Conservation (phyloP, 2,329 filamentous ascomycete species). For the Sphaerulina populicola region DNA sequence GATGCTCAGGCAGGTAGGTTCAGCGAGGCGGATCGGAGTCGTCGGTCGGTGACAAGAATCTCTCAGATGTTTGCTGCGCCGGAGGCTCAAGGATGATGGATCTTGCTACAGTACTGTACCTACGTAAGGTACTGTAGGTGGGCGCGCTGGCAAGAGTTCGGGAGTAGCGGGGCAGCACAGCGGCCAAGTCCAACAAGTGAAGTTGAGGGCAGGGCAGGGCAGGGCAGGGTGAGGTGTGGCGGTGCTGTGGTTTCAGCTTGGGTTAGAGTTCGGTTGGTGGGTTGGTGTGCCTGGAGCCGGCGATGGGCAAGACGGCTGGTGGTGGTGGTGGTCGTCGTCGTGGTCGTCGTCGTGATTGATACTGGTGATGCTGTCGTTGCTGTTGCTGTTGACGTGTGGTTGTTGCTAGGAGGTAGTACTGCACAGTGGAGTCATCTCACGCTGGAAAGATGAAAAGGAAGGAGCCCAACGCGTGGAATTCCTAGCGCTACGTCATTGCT, state of each 20-base stretch:
- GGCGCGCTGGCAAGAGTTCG: neutral
- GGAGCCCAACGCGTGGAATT: neutral
- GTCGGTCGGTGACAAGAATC: neutral
- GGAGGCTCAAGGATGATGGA: neutral
- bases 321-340: neutral
- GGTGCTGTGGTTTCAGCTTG: too few species aligned
- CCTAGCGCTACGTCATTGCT: too few species aligned
- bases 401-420: too few species aligned
- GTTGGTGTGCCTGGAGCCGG: too few species aligned
- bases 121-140: too few species aligned
- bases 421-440: too few species aligned
- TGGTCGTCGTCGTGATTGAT: neutral
- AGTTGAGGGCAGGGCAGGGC: too few species aligned
- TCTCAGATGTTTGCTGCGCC: neutral
- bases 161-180: neutral
- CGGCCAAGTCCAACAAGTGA: too few species aligned
- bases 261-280: too few species aligned
- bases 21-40: neutral
- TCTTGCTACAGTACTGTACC: neutral
- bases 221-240: too few species aligned
- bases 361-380: neutral
- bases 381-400: neutral
- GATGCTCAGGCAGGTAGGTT: neutral
- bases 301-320: neutral
- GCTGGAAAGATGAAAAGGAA: neutral